Base-by-base conservation (phyloP, 805 yeast genomes). In the Saccharomyces kudriavzevii region DNA sequence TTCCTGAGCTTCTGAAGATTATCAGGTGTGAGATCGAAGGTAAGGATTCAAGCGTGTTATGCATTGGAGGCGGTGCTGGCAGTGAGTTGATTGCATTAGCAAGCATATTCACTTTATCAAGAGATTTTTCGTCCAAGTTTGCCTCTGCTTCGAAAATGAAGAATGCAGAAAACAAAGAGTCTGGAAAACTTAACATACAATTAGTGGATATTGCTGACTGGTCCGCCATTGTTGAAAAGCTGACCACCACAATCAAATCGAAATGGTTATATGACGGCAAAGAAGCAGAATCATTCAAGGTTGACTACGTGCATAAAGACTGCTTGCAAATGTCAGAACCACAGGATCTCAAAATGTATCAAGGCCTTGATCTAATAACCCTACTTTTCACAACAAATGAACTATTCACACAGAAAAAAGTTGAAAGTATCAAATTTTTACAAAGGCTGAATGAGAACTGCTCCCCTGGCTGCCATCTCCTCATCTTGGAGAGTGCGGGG, bases 61-160 rank as follows among this genome's bases (percentile, higher is more conserved):
- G 85, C 60, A 75, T 90, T 40, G 97, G 96, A 20, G 96, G 95
- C 25, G 97, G 97, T 35, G 96, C 96, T 0, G 88, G 92, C 4
- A 87, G 89, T 1, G 97, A 89, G 65, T 69, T 89, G 25, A 81
- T 82, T 30, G 79, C 80, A 0, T 63, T 88, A 46, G 80, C 81
- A 1, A 76, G 90, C 17, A 71, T 86, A 0, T 83, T 82, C 56
- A 72, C 74, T 1, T 69, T 72, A 45, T 53, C 65, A 4, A 58
- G 69, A 62, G 63, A 63, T 49, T 61, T 62, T 28, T 55, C 53
- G 27, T 57, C 61, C 2, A 57, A 63, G 26, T 60, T 59, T 49
- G 45, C 58, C 1, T 54, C 54, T 11, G 48, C 53, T 17, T 17
- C 47, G 24, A 49, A 31, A 5, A 49, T 52, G n/a, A 40, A 45